Evolutionary conservation across 129 eudicot genomes (phyloP), one percentile per base, ranked within the genome.

Genomic region (Tanacetum coccineum): DNA sequence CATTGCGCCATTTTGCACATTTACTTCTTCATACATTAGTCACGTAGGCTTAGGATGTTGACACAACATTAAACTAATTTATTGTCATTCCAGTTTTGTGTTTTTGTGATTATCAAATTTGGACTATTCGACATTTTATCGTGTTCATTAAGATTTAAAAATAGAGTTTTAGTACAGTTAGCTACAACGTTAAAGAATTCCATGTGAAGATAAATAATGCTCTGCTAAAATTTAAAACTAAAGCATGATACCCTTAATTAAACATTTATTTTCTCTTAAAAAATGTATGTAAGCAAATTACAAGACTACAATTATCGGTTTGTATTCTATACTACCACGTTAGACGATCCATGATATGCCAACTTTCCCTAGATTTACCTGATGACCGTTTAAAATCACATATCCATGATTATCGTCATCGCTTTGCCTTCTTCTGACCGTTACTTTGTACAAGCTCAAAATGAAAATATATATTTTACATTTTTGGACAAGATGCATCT

Each of bases 221-320:
- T 71, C 44, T 44, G 36, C 65, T 53, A 22, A 68, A 71, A 53
- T 28, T 45, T 53, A 39, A 28, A 68, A n/a, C n/a, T 60, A 76
- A 19, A 49, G 14, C 61, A 42, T 58, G 71, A 64, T 64, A n/a
- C 54, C 80, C 59, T 53, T 36, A 63, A 46, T 79, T n/a, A 60
- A 46, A 78, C 63, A 60, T 63, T 73, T 36, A 55, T 63, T 36
- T 61, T 74, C 42, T 73, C 44, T 60, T 61, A 28, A 59, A 46
- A 32, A 54, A 57, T 64, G 79, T 76, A 81, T 66, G 71, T 77
- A 79, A 79, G 47, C 48, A 78, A 73, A 85, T 58, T 57, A 49
- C 59, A 75, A 62, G 76, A 70, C 59, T 72, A 64, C 61, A 75
- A 45, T 59, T 73, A 72, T 76, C 74, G 44, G 53, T 42, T 50